Percentiles rank a stretch among this genome's conserved stretches.
Conservation (phyloP, 192 early-diverging fungal species). For the Geranomyces variabilis region DNA sequence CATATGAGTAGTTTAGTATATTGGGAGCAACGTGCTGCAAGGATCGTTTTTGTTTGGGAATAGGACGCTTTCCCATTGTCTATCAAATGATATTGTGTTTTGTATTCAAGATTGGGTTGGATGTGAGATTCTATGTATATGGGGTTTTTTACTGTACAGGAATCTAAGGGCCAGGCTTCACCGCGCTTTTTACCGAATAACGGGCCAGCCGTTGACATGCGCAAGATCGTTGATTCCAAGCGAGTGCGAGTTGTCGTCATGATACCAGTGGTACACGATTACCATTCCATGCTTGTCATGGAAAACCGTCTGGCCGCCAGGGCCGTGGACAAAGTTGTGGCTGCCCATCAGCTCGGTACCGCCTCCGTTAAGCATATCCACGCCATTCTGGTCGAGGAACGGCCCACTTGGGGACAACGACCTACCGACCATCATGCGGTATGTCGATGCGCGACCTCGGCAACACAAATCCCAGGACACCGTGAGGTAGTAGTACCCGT, state of each 20-base stretch:
- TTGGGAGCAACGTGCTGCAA: no score
- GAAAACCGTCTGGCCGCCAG: not conserved
- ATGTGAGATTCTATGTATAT: no score
- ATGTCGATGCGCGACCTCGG: not conserved
- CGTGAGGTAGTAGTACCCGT: not conserved
- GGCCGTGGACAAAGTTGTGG: conserved; percentile 6
- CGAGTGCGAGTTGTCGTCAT: not conserved
- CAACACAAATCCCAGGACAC: conserved; percentile 6
- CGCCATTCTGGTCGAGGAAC: conserved; percentile 12
- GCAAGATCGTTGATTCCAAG: not conserved
- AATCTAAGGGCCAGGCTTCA: no score
- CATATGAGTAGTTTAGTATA: no score
- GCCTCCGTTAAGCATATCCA: conserved; percentile 1
- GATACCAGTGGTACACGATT: conserved; percentile 9
- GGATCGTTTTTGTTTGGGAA: no score
- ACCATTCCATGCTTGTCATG: not conserved
- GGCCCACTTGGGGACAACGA: not conserved
- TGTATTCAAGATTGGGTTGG: no score
- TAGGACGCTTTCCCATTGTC: no score
- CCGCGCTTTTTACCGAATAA: no score
- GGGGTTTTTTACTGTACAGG: no score
- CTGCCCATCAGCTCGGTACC: conserved; percentile 3
- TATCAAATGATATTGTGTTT: no score
- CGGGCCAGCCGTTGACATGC: no score
- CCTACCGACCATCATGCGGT: conserved; percentile 15